Base-by-base conservation (phyloP, 2,329 filamentous ascomycete genomes). In the Cordyceps militaris region DNA sequence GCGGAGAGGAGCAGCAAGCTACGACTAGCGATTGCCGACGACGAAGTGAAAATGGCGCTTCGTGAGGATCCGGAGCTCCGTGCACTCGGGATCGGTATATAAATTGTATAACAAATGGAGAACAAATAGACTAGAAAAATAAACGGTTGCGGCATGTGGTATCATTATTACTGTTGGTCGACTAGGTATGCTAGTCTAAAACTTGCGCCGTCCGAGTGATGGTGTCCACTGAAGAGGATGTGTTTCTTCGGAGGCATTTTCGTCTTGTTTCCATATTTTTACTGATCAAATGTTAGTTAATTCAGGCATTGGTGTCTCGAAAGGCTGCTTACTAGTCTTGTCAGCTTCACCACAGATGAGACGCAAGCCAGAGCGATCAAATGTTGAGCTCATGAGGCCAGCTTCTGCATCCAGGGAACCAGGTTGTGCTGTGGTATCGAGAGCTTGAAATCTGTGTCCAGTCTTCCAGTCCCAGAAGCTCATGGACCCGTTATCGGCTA, bases 381-480 rank as follows among this genome's bases (percentile, higher is more conserved):
- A 99, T 0, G 87, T 96, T 14, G 89, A 91, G 68, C 88, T 90
- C 87, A 99, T 96, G 64, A 99, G 85, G 55, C 95, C 95, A 6
- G 91, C 87, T 74, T 99, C 94, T 6, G 94, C 94, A 66, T 97
- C 92, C 24, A 99, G 76, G 19, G 89, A 95, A 51, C 94, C 94
- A 0, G 94, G 94, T 71, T 99, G 94, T 0, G 94, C 94, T 8
- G 90, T 90, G 3, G 90, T 96, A 65, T 99, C 92, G 13, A 93
- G 80, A 9, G 85, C 83, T 73, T 99, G 94, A 76, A 94, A 99
- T 49, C 88, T 82, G 70, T 99, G 85, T 0, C 95, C 94, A 0
- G 91, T 89, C 75, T 97, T 97, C 94, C 94, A 99, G 71, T 99
- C 95, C 89, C 92, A 99, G 78, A 99, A 99, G 64, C 85, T 89